phyloP scores from a whole-genome alignment of 495 filamentous ascomycete genomes.

The Penicillium waksmanii region DNA sequence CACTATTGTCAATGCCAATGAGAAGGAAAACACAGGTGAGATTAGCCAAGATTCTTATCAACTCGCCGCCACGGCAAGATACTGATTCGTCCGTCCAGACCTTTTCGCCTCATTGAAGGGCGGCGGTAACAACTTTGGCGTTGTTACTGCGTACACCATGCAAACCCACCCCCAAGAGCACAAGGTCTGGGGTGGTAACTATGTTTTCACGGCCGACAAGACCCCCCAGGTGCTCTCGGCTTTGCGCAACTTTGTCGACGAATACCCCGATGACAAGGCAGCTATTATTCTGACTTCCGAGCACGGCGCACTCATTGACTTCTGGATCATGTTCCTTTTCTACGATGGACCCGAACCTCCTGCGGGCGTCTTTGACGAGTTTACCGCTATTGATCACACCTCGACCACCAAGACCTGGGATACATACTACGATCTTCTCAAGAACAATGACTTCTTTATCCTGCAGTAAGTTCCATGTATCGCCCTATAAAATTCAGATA shows the following conservation, averaged over 20 bases:
- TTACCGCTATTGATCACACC: constrained; percentile 52
- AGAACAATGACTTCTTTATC: constrained; percentile 43
- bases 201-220: constrained; percentile 48
- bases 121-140: constrained; percentile 62
- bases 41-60: not conserved
- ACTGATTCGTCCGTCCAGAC: constrained; percentile 33
- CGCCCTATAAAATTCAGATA: not conserved
- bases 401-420: constrained; percentile 55
- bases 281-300: constrained; percentile 58
- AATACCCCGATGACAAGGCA: constrained; percentile 55
- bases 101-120: constrained; percentile 62
- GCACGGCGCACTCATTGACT: constrained; percentile 51
- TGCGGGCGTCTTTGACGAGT: constrained; percentile 56
- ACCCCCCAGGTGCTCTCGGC: constrained; percentile 48
- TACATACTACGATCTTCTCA: constrained; percentile 54
- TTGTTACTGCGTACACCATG: constrained; percentile 61
- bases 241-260: constrained; percentile 55
- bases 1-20: constrained; percentile 52
- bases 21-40: constrained; percentile 41
- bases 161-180: constrained; percentile 43
- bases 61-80: too few species aligned
- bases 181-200: constrained; percentile 58
- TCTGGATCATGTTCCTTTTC: constrained; percentile 66
- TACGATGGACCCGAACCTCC: constrained; percentile 62
- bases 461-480: constrained; percentile 32